Evolutionary conservation across 176 grass and related monocot species (phyloP).

Genomic region (Oryza glumipatula): DNA sequence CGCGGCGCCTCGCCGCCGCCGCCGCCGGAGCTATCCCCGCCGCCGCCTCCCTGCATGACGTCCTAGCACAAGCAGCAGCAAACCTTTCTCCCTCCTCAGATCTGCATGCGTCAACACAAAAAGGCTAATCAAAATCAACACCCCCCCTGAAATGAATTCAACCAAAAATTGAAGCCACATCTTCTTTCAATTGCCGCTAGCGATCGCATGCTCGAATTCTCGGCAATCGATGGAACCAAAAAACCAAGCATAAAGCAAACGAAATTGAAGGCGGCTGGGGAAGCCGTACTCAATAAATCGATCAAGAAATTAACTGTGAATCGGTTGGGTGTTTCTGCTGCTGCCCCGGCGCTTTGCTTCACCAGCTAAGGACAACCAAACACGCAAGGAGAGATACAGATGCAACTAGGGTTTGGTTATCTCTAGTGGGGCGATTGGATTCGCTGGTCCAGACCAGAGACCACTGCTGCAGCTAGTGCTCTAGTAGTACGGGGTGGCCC

Average conservation of each 20-base stretch:
- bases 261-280: neutral
- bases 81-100: conserved; percentile 25
- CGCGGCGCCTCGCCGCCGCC: conserved; percentile 18
- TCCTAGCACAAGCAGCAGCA: too few species aligned
- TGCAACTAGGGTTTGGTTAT: conserved; percentile 55
- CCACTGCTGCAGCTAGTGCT: too few species aligned
- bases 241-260: neutral
- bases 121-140: too few species aligned
- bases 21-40: conserved; percentile 42
- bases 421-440: neutral
- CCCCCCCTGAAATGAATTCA: too few species aligned
- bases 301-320: neutral
- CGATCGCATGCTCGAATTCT: conserved; percentile 7
- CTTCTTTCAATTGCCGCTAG: too few species aligned
- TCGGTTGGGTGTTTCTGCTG: conserved; percentile 16
- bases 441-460: conserved; percentile 13
- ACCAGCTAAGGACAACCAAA: neutral
- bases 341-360: conserved; percentile 15
- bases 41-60: conserved; percentile 47
- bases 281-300: neutral
- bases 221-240: neutral
- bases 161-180: too few species aligned
- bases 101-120: conserved; percentile 36
- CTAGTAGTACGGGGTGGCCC: neutral
- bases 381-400: neutral